Percentiles rank a stretch among this genome's conserved stretches.
These are phyloP conservation scores for Volutella citrinella DNA, from an alignment of 2,329 filamentous ascomycete species.

Conservation along the genomic window DNA sequence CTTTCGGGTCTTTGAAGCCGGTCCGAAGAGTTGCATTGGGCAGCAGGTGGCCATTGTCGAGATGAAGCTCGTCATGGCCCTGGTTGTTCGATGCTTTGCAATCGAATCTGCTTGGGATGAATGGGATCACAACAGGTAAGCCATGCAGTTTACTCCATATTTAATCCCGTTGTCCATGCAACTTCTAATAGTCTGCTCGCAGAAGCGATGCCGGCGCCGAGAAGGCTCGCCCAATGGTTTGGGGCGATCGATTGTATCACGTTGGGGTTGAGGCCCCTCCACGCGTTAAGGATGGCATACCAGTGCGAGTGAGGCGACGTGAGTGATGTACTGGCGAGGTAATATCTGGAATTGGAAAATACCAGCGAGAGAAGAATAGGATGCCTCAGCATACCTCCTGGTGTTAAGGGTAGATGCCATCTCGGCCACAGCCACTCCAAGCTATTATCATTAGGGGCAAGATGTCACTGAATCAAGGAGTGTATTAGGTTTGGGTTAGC, in stretches of 20 bases:
- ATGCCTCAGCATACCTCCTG: too few species aligned
- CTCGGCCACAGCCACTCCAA: too few species aligned
- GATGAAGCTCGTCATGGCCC: constrained; percentile 10
- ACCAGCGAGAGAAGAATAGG: too few species aligned
- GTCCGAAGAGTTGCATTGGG: constrained; percentile 54
- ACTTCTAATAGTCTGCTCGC: too few species aligned
- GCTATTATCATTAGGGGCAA: too few species aligned
- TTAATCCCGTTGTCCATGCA: neutral
- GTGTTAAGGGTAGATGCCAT: too few species aligned
- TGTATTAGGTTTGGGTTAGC: too few species aligned
- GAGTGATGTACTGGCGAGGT: too few species aligned
- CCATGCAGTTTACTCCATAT: neutral
- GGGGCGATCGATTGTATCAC: constrained; percentile 32
- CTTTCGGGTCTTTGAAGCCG: constrained; percentile 52
- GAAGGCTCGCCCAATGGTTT: constrained; percentile 27
- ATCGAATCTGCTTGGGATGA: constrained; percentile 17
- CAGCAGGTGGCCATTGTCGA: constrained; percentile 50
- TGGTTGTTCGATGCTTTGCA: constrained; percentile 16
- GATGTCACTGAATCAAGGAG: too few species aligned
- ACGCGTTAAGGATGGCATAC: constrained; percentile 35
- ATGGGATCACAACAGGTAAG: constrained; percentile 14
- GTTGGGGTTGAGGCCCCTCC: constrained; percentile 32
- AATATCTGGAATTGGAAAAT: too few species aligned
- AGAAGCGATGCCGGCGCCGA: too few species aligned
- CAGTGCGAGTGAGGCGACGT: constrained; percentile 32